Conservation (phyloP, 805 yeast species). For the Jamesozyma rosinii region DNA sequence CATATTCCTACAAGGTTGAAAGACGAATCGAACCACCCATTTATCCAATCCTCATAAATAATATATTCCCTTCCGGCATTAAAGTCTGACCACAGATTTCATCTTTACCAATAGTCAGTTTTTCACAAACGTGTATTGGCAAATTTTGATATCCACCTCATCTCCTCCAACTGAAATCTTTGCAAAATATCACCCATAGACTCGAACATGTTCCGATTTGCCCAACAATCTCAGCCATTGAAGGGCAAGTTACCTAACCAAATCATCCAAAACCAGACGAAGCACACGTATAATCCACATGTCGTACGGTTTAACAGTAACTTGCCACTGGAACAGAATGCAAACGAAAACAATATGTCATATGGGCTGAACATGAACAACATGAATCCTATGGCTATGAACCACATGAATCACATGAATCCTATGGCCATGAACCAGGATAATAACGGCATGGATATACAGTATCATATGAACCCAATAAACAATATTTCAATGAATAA, state of each 20-base stretch:
- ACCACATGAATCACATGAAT: background rate
- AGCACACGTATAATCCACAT: conserved; percentile 31
- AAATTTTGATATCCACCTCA: too few species aligned
- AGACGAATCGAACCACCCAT: too few species aligned
- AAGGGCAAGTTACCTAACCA: conserved; percentile 35
- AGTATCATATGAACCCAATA: background rate
- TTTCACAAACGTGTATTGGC: too few species aligned
- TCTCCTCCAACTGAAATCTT: too few species aligned
- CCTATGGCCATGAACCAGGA: background rate
- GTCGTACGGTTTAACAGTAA: conserved; percentile 33
- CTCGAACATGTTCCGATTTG: conserved; percentile 26
- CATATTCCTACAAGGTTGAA: too few species aligned
- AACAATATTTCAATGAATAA: too few species aligned
- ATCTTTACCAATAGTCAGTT: too few species aligned
- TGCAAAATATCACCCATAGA: conserved; percentile 1
- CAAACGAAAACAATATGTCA: background rate
- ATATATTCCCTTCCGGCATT: too few species aligned
- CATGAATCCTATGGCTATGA: background rate
- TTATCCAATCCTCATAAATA: too few species aligned
- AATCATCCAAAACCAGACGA: conserved; percentile 31
- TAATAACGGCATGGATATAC: too few species aligned
- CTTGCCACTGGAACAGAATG: conserved; percentile 6
- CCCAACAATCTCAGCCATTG: conserved; percentile 28
- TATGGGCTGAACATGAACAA: background rate
- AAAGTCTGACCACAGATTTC: too few species aligned